Evolutionary conservation across 441 rosid species (phyloP).

Genomic region (Raphanus hybrid): DNA sequence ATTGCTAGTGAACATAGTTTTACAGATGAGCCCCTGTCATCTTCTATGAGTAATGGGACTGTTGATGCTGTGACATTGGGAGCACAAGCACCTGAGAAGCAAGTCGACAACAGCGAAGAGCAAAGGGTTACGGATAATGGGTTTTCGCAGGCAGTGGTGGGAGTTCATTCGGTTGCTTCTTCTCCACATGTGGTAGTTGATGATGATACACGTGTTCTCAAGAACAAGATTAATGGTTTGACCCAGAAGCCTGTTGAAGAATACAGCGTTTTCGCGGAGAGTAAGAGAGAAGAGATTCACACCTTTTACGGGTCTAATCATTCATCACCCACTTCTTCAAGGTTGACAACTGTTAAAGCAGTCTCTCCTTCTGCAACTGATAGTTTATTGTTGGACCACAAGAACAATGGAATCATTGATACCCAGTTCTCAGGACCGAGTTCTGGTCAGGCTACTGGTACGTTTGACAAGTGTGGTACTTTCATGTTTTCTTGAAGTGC

Average conservation of each 20-base stretch:
- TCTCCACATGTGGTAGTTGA: constrained; percentile 41
- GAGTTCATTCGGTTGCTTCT: constrained; percentile 41
- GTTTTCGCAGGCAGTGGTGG: constrained; percentile 34
- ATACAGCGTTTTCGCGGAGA: constrained; percentile 44
- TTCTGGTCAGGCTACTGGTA: constrained; percentile 56
- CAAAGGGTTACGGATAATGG: constrained; percentile 41
- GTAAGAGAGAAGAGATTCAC: constrained; percentile 64
- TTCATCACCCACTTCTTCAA: constrained; percentile 43
- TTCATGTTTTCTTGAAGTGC: background rate
- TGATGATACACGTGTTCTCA: constrained; percentile 7
- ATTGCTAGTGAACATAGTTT: constrained; percentile 45
- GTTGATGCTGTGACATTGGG: constrained; percentile 39
- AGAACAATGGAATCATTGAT: constrained; percentile 43
- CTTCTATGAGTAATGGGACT: constrained; percentile 40
- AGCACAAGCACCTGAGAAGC: constrained; percentile 42
- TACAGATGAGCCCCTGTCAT: constrained; percentile 30
- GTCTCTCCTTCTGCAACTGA: constrained; percentile 50
- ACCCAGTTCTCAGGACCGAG: constrained; percentile 45
- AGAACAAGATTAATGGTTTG: constrained; percentile 34
- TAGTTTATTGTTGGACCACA: constrained; percentile 52
- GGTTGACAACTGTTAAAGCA: constrained; percentile 45
- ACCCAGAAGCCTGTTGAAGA: constrained; percentile 36
- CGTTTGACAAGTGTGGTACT: constrained; percentile 36
- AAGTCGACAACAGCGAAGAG: constrained; percentile 34
- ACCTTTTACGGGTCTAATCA: constrained; percentile 59